Conservation (phyloP, 768 basidiomycete species). For the Psilocybe cubensis region DNA sequence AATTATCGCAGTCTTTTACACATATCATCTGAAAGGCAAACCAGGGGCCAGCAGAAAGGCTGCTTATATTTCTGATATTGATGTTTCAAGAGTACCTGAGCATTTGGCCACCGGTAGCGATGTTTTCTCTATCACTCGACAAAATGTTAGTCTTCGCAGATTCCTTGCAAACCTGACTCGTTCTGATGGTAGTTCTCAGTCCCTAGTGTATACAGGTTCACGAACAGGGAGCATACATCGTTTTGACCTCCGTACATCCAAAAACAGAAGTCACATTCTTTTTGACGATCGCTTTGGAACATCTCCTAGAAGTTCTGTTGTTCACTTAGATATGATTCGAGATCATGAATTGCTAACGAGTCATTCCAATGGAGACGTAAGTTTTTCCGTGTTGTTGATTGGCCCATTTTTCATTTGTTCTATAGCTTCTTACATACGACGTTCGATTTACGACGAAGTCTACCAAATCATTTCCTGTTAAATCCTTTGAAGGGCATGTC, state of each 20-base stretch:
- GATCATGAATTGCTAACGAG: slow-evolving; percentile 59
- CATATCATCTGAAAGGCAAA: background rate
- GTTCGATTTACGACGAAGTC: slow-evolving; percentile 50
- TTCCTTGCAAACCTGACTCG: background rate
- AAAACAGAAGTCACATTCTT: slow-evolving; percentile 39
- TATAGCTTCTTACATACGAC: slow-evolving; percentile 64
- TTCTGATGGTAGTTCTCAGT: slow-evolving; percentile 31
- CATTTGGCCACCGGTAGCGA: slow-evolving; percentile 60
- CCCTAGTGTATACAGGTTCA: slow-evolving; percentile 55
- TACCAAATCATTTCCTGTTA: slow-evolving; percentile 40
- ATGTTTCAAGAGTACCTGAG: slow-evolving; percentile 35
- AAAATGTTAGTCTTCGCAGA: slow-evolving; percentile 40
- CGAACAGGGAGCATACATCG: slow-evolving; percentile 62
- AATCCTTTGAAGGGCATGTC: slow-evolving; percentile 57
- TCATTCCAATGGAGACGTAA: slow-evolving; percentile 63
- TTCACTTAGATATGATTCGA: slow-evolving; percentile 52
- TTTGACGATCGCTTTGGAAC: slow-evolving; percentile 38
- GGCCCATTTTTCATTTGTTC: background rate
- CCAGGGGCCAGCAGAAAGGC: slow-evolving; percentile 59
- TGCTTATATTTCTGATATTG: slow-evolving; percentile 55
- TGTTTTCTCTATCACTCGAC: slow-evolving; percentile 62
- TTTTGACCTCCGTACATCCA: slow-evolving; percentile 58
- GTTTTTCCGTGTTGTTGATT: slow-evolving; percentile 20
- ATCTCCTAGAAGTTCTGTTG: slow-evolving; percentile 46
- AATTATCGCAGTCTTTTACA: background rate